Conservation (phyloP, 768 basidiomycete species). For the Pisolithus albus region DNA sequence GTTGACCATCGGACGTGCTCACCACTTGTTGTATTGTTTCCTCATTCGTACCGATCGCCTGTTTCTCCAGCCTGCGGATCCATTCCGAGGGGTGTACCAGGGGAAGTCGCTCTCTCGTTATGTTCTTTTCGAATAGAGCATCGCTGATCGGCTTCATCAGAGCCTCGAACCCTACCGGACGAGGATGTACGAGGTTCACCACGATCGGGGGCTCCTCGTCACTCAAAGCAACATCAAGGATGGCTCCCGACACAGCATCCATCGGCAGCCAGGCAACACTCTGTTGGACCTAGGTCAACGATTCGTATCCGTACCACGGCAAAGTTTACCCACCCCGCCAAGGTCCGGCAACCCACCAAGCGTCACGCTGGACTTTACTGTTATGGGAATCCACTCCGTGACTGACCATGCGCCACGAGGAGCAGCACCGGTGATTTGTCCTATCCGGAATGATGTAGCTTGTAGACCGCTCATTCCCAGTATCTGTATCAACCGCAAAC, state of each 20-base stretch:
- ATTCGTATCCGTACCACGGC: conserved; percentile 15
- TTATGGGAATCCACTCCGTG: conserved; percentile 31
- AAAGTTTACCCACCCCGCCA: conserved; percentile 27
- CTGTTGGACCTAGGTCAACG: conserved; percentile 1
- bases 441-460: conserved; percentile 24
- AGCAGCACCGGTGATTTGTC: conserved; percentile 31
- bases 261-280: conserved; percentile 32
- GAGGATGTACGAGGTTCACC: conserved; percentile 35
- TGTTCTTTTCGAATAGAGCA: conserved; percentile 9
- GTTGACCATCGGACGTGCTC: conserved; percentile 2
- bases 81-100: conserved; percentile 23
- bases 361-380: conserved; percentile 29
- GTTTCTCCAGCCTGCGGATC: conserved; percentile 22
- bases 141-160: conserved; percentile 21
- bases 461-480: conserved; percentile 19
- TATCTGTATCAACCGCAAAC: conserved; percentile 10
- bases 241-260: conserved; percentile 27
- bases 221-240: conserved; percentile 29
- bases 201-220: conserved; percentile 13
- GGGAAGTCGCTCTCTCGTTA: conserved; percentile 8
- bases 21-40: conserved; percentile 4
- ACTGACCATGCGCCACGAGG: conserved; percentile 33
- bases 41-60: conserved; percentile 7
- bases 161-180: conserved; percentile 24
- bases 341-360: conserved; percentile 27